A percentile compares a stretch with the other conserved stretches of the same genome.
Evolutionary conservation across 768 basidiomycete species (phyloP).

Genomic region (Agaricus bisporus): DNA sequence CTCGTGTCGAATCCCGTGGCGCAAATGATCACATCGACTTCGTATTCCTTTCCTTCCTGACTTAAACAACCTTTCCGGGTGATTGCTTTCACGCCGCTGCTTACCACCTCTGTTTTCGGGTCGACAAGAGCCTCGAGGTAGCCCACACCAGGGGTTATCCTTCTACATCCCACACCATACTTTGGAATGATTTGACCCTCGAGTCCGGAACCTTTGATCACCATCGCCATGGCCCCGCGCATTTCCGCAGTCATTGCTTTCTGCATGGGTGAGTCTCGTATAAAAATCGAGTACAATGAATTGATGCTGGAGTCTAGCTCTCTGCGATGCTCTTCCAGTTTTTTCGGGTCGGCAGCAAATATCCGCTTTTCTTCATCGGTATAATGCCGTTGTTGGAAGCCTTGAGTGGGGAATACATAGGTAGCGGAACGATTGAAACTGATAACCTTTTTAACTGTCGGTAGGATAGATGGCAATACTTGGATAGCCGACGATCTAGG

Average conservation of each 20-base stretch:
- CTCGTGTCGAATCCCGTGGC: constrained; percentile 33
- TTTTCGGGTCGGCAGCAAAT: constrained; percentile 31
- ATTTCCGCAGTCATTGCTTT: constrained; percentile 19
- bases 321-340: constrained; percentile 36
- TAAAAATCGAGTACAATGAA: constrained; percentile 21
- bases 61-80: constrained; percentile 23
- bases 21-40: constrained; percentile 30
- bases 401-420: constrained; percentile 25
- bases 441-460: constrained; percentile 28
- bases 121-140: constrained; percentile 27
- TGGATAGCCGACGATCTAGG: constrained; percentile 28
- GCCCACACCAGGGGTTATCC: constrained; percentile 27
- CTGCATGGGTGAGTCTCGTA: constrained; percentile 30
- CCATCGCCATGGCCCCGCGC: constrained; percentile 32
- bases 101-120: constrained; percentile 24
- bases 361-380: constrained; percentile 33
- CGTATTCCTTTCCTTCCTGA: constrained; percentile 23
- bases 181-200: constrained; percentile 30
- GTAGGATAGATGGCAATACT: constrained; percentile 26
- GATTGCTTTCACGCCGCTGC: constrained; percentile 22
- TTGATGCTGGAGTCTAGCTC: constrained; percentile 34
- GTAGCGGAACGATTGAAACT: constrained; percentile 27
- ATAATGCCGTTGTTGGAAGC: constrained; percentile 24
- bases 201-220: constrained; percentile 35
- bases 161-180: constrained; percentile 27